Evolutionary conservation across 2,329 filamentous ascomycete species (phyloP).

Genomic region (Xylaria arbuscula): DNA sequence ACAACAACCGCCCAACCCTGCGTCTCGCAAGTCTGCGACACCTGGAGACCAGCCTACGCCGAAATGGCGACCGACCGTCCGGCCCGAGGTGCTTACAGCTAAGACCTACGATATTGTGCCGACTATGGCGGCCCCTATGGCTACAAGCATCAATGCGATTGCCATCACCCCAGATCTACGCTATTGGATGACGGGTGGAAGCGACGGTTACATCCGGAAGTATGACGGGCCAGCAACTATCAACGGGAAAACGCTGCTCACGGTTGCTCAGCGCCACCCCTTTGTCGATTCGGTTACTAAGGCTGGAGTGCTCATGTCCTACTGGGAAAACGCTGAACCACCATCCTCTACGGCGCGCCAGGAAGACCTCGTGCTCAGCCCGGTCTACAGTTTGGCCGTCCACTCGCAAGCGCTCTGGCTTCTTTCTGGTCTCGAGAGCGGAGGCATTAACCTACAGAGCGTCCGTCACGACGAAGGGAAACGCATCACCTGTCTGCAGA

Average conservation of each 20-base stretch:
- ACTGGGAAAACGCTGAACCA: conserved; percentile 97
- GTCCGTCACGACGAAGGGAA: conserved; percentile 95
- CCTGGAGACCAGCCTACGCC: conserved; percentile 49
- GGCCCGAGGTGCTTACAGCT: conserved; percentile 82
- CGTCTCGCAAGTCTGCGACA: conserved; percentile 50
- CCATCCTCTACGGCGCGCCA: conserved; percentile 54
- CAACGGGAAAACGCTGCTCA: conserved; percentile 92
- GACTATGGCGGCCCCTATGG: conserved; percentile 95
- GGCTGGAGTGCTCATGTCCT: conserved; percentile 91
- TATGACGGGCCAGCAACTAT: conserved; percentile 96
- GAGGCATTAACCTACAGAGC: conserved; percentile 91
- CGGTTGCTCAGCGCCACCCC: conserved; percentile 93
- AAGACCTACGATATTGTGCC: conserved; percentile 92
- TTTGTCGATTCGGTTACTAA: conserved; percentile 98
- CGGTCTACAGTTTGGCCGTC: conserved; percentile 93
- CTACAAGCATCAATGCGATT: conserved; percentile 93
- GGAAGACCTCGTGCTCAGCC: conserved; percentile 77
- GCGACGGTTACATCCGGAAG: conserved; percentile 95
- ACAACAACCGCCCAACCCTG: conserved; percentile 46
- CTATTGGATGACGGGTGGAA: conserved; percentile 93
- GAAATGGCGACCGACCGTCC: conserved; percentile 69
- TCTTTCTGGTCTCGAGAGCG: conserved; percentile 88
- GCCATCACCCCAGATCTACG: conserved; percentile 92
- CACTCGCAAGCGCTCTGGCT: conserved; percentile 93
- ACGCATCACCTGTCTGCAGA: conserved; percentile 81